Base-by-base conservation (phyloP, 441 rosid genomes). In the Jatropha podagrica region DNA sequence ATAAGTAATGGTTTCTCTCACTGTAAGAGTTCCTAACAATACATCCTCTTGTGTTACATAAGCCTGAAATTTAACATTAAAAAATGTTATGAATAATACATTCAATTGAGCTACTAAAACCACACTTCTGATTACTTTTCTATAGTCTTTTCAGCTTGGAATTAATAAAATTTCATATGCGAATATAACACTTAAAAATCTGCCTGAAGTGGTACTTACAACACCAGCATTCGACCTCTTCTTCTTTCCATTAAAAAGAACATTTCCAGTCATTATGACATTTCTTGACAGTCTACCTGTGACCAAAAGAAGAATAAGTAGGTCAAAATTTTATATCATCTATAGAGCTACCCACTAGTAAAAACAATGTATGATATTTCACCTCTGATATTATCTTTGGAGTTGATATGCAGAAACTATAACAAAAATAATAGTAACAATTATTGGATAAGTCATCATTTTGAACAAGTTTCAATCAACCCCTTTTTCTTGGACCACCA, bases 1-100 rank as follows among this genome's bases (percentile, higher is more conserved):
- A 84, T 91, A 96, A 38, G 87, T 81, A 71, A 96, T 79, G 51
- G 97, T 93, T 83, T 96, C 99, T 80, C 93, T 83, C 17, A 89
- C 97, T 38, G 99, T 92, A 1, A 96, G 87, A 56, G 99, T 96
- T 76, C 97, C 97, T 78, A 96, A 78, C 68, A 96, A 32, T 18
- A 91, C 81, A 68, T 96, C 93, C 62, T 95, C 97, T 85, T 96
- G 98, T 38, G 99, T 96, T 84, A 93, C 99, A 83, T 96, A 93
- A 60, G 99, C 99, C 99, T 93, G 84, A 72, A 60, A 59, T 44
- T 32, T 17, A 11, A 66, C 27, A 66, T 37, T 49, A 62, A 41
- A 60, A 60, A 58, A 69, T 13, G 1, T 8, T n/a, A 56, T 17
- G n/a, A 48, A 3, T 60, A 32, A 32, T 4, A 23, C 6, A 13